These are phyloP conservation scores for Cytospora leucostoma DNA, from an alignment of 2,329 filamentous ascomycete genomes.

Conservation along the genomic window DNA sequence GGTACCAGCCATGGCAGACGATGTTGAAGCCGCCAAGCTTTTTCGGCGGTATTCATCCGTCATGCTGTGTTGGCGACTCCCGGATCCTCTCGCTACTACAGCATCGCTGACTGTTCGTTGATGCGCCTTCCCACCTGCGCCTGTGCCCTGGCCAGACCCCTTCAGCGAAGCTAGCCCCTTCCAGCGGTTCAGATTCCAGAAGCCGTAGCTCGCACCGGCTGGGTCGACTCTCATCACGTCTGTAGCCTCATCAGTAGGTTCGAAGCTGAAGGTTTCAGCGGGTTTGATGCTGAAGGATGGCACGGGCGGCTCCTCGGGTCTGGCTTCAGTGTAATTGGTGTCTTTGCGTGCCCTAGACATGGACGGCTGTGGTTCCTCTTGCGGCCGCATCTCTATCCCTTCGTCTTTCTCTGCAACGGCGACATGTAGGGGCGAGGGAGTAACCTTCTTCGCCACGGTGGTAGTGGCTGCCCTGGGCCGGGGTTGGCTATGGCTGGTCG, in stretches of 20 bases:
- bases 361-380: constrained; percentile 29
- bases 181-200: constrained; percentile 62
- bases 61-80: constrained; percentile 18
- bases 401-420: constrained; percentile 21
- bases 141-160: constrained; percentile 28
- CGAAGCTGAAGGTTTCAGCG: constrained; percentile 43
- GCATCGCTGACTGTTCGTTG: constrained; percentile 24
- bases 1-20: constrained; percentile 15
- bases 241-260: constrained; percentile 41
- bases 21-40: constrained; percentile 17
- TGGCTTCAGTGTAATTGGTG: constrained; percentile 29
- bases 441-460: not conserved
- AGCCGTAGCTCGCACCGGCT: constrained; percentile 47
- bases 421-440: constrained; percentile 14
- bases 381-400: constrained; percentile 12
- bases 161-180: constrained; percentile 44
- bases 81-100: not conserved
- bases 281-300: constrained; percentile 57
- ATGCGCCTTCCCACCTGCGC: constrained; percentile 16
- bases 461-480: constrained; percentile 12
- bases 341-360: constrained; percentile 25
- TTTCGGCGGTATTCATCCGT: constrained; percentile 8
- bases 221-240: constrained; percentile 42
- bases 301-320: constrained; percentile 47
- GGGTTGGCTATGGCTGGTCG: constrained; percentile 21